Conservation (phyloP, 2,329 filamentous ascomycete species). For the Aspergillus proliferans region DNA sequence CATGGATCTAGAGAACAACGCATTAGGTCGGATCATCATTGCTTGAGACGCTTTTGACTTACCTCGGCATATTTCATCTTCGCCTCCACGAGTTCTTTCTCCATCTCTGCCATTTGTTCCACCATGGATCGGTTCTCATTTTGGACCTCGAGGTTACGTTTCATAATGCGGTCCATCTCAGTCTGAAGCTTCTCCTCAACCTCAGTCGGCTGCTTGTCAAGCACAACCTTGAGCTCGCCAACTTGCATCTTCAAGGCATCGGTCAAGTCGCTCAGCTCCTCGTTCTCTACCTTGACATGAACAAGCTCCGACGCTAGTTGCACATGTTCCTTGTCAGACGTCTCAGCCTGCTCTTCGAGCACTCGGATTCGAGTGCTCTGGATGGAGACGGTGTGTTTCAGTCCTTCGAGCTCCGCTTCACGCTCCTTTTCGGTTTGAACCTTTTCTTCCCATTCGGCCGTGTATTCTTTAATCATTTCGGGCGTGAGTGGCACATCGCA, state of each 20-base stretch:
- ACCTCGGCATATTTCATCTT: slow-evolving; percentile 97
- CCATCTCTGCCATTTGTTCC: slow-evolving; percentile 84
- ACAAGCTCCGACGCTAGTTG: slow-evolving; percentile 86
- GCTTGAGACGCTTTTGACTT: slow-evolving; percentile 31
- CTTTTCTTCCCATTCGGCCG: slow-evolving; percentile 86
- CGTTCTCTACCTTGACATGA: slow-evolving; percentile 86
- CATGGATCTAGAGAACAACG: slow-evolving; percentile 54
- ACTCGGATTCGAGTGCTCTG: slow-evolving; percentile 72
- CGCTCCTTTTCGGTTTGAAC: slow-evolving; percentile 73
- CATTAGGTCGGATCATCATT: slow-evolving; percentile 7
- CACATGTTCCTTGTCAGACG: slow-evolving; percentile 84
- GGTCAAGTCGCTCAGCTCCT: slow-evolving; percentile 81
- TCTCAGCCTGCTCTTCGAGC: slow-evolving; percentile 81
- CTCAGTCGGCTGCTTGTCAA: slow-evolving; percentile 83
- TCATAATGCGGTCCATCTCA: slow-evolving; percentile 88
- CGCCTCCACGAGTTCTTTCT: slow-evolving; percentile 82
- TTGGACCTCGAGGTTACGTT: slow-evolving; percentile 85
- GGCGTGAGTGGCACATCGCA: slow-evolving; percentile 80
- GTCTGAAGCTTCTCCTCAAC: slow-evolving; percentile 73
- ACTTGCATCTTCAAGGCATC: slow-evolving; percentile 82
- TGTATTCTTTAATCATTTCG: slow-evolving; percentile 74
- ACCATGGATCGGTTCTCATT: slow-evolving; percentile 85
- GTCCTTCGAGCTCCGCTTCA: slow-evolving; percentile 69
- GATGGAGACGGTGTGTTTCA: slow-evolving; percentile 61
- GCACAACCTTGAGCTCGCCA: slow-evolving; percentile 73